Base-by-base conservation (phyloP, 2,329 filamentous ascomycete species). In the Fusarium tupiense region DNA sequence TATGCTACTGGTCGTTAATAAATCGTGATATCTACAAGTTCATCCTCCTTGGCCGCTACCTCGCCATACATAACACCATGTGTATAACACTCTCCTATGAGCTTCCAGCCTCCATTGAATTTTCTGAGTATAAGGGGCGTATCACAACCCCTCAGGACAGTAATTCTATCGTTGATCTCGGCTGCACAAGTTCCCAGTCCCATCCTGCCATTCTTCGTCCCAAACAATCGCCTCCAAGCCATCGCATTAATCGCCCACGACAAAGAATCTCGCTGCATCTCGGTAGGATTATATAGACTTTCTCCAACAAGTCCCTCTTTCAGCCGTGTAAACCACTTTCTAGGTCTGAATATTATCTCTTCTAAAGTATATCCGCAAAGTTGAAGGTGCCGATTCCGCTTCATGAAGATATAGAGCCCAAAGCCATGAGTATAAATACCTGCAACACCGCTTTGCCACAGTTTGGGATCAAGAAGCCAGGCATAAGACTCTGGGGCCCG, bases 51-150 rank as follows among this genome's bases (percentile, higher is more conserved):
- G 1, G 13, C 16, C 0, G 20, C 4, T 2, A 22, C 6, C 1
- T 71, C 67, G 0, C 68, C 67, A 1, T 71, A 67, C 68, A 71
- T 71, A 7, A 62, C 26, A 0, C 68, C 67, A 3, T 71, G 68
- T 0, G 53, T 11, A 61, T 71, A 71, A 10, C 67, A 71, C 2
- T 71, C 68, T 0, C 68, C 68, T 2, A 71, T 10, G 1, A 71
- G 29, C 0, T 10, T 41, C 68, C 68, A 71, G 0, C 17, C 54
- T 6, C 13, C 13, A 1, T 33, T 14, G 31, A 1, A 17, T 3
- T 44, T 20, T 37, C 68, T 40, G 1, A 71, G 19, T 3, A 71
- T 17, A 2, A 71, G 31, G 0, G 68, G 68, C 3, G 68, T 71
- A 3, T 35, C 35, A 0, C 68, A 71, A 0, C 68, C 68, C 0